Conservation (phyloP, 768 basidiomycete genomes). For the Lactarius quietus region DNA sequence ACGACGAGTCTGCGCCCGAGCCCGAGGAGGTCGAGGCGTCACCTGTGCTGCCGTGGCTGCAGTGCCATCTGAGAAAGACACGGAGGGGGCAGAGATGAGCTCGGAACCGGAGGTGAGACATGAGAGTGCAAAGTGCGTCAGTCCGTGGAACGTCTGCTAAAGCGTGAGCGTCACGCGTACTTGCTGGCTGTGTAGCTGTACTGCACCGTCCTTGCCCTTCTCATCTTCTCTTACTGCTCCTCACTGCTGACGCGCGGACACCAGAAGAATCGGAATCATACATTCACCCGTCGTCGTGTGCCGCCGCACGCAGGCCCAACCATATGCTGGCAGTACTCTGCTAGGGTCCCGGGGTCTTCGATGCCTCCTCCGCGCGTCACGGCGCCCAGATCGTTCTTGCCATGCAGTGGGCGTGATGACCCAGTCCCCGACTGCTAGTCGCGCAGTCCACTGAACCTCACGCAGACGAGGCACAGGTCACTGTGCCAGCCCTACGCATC, state of each 20-base stretch:
- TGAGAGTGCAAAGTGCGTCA: constrained; percentile 56
- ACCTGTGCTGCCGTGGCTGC: no score
- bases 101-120: no score
- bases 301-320: constrained; percentile 25
- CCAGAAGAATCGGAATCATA: background rate
- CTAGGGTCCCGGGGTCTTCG: constrained; percentile 53
- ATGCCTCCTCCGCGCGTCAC: constrained; percentile 62
- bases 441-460: constrained; percentile 61
- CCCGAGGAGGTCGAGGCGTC: no score
- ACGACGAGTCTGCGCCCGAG: no score
- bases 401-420: no score
- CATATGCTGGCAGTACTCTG: constrained; percentile 23
- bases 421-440: background rate
- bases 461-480: constrained; percentile 79
- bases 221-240: constrained; percentile 26
- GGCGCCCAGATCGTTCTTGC: no score
- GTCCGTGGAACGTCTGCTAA: constrained; percentile 61
- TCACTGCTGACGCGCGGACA: no score
- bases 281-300: no score
- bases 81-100: no score
- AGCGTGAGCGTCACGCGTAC: constrained; percentile 46
- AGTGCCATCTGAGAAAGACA: no score
- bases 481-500: constrained; percentile 83
- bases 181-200: constrained; percentile 33
- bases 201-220: constrained; percentile 47